A percentile compares a stretch with the other conserved stretches of the same genome.
Conservation (phyloP, 2,329 filamentous ascomycete species). For the Aspergillus pseudonomiae region DNA sequence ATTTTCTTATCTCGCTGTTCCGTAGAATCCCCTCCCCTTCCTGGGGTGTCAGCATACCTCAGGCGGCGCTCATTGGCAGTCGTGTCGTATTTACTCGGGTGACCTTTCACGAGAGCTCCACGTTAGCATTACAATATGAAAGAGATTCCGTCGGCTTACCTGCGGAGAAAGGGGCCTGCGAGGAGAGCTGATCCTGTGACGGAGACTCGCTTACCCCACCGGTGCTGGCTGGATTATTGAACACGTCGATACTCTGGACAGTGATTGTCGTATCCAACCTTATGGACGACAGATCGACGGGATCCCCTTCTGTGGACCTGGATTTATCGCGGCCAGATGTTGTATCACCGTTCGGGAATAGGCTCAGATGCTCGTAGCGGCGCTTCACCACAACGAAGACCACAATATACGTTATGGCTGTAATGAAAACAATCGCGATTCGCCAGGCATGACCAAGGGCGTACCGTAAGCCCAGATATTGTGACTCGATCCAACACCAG, state of each 20-base stretch:
- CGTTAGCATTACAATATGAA: neutral
- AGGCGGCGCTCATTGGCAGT: neutral
- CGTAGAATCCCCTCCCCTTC: neutral
- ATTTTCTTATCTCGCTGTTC: neutral
- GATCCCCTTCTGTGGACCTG: neutral
- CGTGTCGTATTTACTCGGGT: neutral
- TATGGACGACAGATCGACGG: neutral
- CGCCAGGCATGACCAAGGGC: neutral
- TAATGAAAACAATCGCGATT: neutral
- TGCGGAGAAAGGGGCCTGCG: neutral
- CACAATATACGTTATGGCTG: neutral
- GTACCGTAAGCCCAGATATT: neutral
- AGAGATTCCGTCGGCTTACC: neutral
- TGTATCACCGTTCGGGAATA: neutral
- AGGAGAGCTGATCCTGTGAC: neutral
- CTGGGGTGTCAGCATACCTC: neutral
- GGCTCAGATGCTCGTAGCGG: neutral
- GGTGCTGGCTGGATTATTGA: neutral
- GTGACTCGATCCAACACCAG: slow-evolving; percentile 3
- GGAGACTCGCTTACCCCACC: neutral
- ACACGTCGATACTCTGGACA: neutral
- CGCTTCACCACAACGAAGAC: slow-evolving; percentile 2
- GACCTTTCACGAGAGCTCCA: neutral
- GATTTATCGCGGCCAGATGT: neutral
- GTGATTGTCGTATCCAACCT: neutral